Base-by-base conservation (phyloP, 257 asterid genomes). In the Ajuga chamaepitys region DNA sequence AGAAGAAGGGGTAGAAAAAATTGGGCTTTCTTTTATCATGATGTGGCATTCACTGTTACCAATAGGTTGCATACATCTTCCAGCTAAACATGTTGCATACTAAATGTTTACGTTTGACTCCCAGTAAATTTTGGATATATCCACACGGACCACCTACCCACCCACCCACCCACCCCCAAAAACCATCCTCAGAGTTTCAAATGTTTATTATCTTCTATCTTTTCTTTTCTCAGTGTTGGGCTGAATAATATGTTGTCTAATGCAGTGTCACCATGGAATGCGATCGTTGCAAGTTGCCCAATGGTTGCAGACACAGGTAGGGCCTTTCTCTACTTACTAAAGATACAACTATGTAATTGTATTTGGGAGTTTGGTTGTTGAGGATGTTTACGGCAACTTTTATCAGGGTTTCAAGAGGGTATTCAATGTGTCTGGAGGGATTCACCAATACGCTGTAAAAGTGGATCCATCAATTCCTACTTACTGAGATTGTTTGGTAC, bases 261-360 rank as follows among this genome's bases (percentile, higher is more conserved):
- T 79, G 82, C 92, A 91, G 96, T 91, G 98, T 81, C 98, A 91
- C 75, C 98, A 88, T 65, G 98, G 98, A 51, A 55, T 80, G 88
- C 82, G 98, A 55, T 91, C 98, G 12, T 74, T 91, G 81, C 95
- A 91, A 74, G 96, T 86, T 28, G 95, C 98, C 51, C 94, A 88
- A 63, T 91, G 98, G 98, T 78, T 91, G 95, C 96, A 82, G 80
- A 82, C 91, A 24, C 96, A 91, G 96, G 96, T 91, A 57, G 54
- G 67, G 3, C 57, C 64, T 67, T 58, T 63, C 68, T 71, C 62
- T 56, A 30, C 35, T 68, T 26, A 34, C 57, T 34, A 21, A 62
- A 25, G 4, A 10, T 40, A 13, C 41, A 41, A 16, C 44, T 53
- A 26, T 30, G 37, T 30, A 6, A 1, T 30, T 4, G 25, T 61